These are phyloP conservation scores for Trapa bicornis DNA, from an alignment of 345 rosid species.

Conservation along the genomic window DNA sequence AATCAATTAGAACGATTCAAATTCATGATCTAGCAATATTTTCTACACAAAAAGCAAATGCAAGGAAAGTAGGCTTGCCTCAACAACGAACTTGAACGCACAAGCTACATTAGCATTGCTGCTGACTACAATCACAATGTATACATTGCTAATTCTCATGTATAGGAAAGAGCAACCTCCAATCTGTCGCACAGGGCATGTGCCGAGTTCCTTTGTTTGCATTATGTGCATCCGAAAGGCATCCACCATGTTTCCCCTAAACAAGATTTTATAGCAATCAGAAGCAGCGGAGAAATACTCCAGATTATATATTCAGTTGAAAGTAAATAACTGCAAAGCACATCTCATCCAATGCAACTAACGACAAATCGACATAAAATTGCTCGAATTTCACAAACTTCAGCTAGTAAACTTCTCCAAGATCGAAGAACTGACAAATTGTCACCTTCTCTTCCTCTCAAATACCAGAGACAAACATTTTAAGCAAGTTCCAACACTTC, in stretches of 20 bases:
- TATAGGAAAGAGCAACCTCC: slow-evolving; percentile 95
- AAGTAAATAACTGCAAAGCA: neutral
- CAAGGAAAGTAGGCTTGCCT: slow-evolving; percentile 31
- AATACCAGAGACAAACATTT: neutral
- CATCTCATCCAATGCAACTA: neutral
- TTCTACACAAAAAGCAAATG: neutral
- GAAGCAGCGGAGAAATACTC: neutral
- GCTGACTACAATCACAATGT: slow-evolving; percentile 95
- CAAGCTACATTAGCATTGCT: slow-evolving; percentile 99
- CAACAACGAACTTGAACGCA: slow-evolving; percentile 95
- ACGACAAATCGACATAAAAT: neutral
- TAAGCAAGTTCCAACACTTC: neutral
- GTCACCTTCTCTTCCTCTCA: neutral
- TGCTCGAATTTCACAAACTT: neutral
- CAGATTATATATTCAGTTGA: neutral
- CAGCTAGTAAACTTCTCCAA: neutral
- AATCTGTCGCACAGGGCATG: slow-evolving; percentile 95
- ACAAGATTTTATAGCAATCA: slow-evolving; percentile 3
- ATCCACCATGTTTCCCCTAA: slow-evolving; percentile 96
- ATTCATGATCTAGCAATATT: neutral
- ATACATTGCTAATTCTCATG: slow-evolving; percentile 97
- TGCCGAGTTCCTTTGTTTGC: slow-evolving; percentile 97
- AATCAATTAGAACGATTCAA: neutral
- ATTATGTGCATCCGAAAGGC: slow-evolving; percentile 97
- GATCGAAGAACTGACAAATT: neutral